Base-by-base conservation (phyloP, 129 eudicot genomes). In the Apium graveolens region DNA sequence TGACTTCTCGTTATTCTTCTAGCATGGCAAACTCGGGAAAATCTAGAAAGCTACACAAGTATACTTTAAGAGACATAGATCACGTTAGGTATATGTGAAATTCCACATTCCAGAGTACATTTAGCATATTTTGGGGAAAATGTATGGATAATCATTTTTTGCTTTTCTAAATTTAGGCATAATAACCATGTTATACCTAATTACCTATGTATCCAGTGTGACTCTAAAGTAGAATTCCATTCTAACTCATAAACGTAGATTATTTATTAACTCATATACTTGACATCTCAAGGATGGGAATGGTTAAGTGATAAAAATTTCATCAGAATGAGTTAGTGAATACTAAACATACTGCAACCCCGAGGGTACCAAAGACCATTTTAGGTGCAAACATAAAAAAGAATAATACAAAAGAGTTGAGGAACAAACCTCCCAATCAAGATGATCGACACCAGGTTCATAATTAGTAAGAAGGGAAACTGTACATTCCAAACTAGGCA, bases 361-460 rank as follows among this genome's bases (percentile, higher is more conserved):
- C 8, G 4, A n/a, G 65, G 65, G 14, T 57, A 57, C 14, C 68
- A 60, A 60, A 60, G 68, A 72, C 34, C 35, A 20, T 13, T 31
- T 27, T 42, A 73, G 3, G 14, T 24, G 18, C 60, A 60, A 39
- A 35, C 18, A 60, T 11, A 12, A 35, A 11, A 78, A 26, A 29
- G 7, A 32, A 5, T 1, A 17, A 66, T 51, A 49, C 71, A 37
- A 84, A 38, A 31, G 17, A 34, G 24, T 5, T 26, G 53, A 72
- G 49, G 75, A 37, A 84, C 91, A 32, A 76, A 93, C 98, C 98
- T 93, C 98, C 98, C 98, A 93, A 81, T 93, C 97, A 82, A 91
- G 92, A 88, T 93, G 86, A 79, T 87, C 77, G 71, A 70, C 77
- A 69, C 78, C 98, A 80, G 75, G 85, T 82, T 93, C 98, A 82